phyloP scores from a whole-genome alignment of 305 asterid species.

The Solanum hybrid region DNA sequence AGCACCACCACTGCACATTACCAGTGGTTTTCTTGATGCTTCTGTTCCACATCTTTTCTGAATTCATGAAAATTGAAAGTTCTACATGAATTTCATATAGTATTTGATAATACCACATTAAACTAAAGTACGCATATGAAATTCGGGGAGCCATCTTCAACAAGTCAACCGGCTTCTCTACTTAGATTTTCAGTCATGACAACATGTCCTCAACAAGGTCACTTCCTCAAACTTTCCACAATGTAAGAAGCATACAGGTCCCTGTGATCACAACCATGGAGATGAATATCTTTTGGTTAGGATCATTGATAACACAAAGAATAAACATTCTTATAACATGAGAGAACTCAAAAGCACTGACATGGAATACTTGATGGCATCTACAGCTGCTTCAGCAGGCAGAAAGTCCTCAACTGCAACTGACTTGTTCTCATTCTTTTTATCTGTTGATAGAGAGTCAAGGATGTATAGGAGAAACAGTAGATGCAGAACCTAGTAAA shows the following conservation, averaged over 20 bases:
- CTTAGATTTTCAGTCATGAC: background rate
- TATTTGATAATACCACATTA: background rate
- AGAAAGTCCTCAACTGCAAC: slow-evolving; percentile 81
- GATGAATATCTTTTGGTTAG: background rate
- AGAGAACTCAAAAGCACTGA: slow-evolving; percentile 13
- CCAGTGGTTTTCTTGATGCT: background rate
- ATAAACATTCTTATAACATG: background rate
- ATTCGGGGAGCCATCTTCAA: background rate
- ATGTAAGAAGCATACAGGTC: slow-evolving; percentile 79
- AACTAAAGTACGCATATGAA: background rate
- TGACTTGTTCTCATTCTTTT: slow-evolving; percentile 75
- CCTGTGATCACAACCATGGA: slow-evolving; percentile 30
- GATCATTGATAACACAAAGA: background rate
- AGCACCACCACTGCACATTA: background rate
- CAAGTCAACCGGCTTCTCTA: background rate
- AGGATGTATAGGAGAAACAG: slow-evolving; percentile 16
- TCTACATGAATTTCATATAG: background rate
- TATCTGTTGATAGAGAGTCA: slow-evolving; percentile 39
- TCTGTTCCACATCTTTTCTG: background rate
- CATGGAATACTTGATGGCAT: slow-evolving; percentile 72
- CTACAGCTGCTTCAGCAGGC: slow-evolving; percentile 57
- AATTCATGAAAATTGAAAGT: background rate
- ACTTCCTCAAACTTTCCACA: slow-evolving; percentile 67
- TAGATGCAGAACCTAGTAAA: background rate
- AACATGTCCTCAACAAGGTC: slow-evolving; percentile 8